phyloP scores from a whole-genome alignment of 768 basidiomycete genomes.

The Psilocybe azurescens region DNA sequence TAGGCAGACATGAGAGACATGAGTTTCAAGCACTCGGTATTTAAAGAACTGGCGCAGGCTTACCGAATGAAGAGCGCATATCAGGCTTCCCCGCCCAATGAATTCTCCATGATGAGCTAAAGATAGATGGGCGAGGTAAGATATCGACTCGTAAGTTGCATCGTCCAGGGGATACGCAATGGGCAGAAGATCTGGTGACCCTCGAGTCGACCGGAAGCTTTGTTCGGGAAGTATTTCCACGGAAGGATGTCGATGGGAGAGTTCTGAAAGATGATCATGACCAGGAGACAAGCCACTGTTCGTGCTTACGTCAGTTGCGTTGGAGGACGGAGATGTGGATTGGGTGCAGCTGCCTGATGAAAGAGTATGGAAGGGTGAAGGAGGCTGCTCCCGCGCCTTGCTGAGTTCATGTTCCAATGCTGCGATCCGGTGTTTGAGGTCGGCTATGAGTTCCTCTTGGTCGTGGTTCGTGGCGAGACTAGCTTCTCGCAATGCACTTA shows the following conservation, averaged over 20 bases:
- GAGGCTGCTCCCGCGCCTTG: slow-evolving; percentile 18
- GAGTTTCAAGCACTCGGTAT: neutral
- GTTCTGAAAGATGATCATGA: slow-evolving; percentile 12
- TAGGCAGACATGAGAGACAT: neutral
- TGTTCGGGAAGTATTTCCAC: slow-evolving; percentile 11
- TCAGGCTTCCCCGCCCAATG: slow-evolving; percentile 50
- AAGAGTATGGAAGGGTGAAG: slow-evolving; percentile 12
- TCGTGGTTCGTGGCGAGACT: slow-evolving; percentile 6
- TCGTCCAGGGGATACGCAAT: slow-evolving; percentile 29
- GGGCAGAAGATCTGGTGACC: slow-evolving; percentile 8
- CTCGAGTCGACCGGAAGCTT: slow-evolving; percentile 1
- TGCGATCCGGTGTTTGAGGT: slow-evolving; percentile 33
- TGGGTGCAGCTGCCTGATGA: slow-evolving; percentile 14
- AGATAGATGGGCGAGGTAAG: slow-evolving; percentile 47
- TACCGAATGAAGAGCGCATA: slow-evolving; percentile 54
- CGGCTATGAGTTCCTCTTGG: slow-evolving; percentile 21
- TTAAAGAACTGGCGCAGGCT: slow-evolving; percentile 9
- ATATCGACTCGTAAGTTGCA: slow-evolving; percentile 44
- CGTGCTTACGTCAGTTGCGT: slow-evolving; percentile 12
- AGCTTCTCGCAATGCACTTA: slow-evolving; percentile 25
- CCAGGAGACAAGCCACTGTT: slow-evolving; percentile 12
- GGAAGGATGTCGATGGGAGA: slow-evolving; percentile 19
- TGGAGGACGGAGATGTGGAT: slow-evolving; percentile 18
- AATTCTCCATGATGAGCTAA: slow-evolving; percentile 54
- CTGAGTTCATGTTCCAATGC: slow-evolving; percentile 30